Evolutionary conservation across 2,329 filamentous ascomycete species (phyloP).

Genomic region (Pyrenophora tritici-repentis): DNA sequence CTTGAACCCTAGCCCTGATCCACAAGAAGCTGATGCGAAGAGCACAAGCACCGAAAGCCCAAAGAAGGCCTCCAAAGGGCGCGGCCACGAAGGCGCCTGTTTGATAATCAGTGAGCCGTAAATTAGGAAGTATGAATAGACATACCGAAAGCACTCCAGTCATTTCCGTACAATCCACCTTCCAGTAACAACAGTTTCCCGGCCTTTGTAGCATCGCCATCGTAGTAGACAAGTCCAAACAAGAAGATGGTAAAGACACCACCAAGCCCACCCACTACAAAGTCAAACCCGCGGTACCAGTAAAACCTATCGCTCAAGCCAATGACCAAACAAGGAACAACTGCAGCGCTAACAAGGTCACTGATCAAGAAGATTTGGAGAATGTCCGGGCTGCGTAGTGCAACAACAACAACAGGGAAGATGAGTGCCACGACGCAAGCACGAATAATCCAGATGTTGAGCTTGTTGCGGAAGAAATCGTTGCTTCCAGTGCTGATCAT

Average conservation of each 20-base stretch:
- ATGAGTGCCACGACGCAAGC: conserved; percentile 72
- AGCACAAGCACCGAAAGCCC: conserved; percentile 67
- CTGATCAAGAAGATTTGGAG: conserved; percentile 83
- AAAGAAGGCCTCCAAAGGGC: conserved; percentile 74
- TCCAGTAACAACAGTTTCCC: conserved; percentile 72
- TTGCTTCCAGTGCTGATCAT: conserved; percentile 87
- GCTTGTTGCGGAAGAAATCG: conserved; percentile 80
- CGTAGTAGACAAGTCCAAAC: conserved; percentile 79
- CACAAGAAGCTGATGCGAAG: conserved; percentile 66
- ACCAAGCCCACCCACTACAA: conserved; percentile 76
- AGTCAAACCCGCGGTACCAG: conserved; percentile 81
- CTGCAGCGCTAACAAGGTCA: conserved; percentile 76
- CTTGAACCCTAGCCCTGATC: conserved; percentile 60
- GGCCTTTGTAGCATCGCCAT: conserved; percentile 66
- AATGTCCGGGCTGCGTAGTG: conserved; percentile 73
- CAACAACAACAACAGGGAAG: conserved; percentile 73
- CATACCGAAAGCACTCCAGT: conserved; percentile 78
- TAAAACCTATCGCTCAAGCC: conserved; percentile 68
- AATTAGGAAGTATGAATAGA: neutral
- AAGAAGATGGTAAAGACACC: conserved; percentile 80
- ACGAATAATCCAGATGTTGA: conserved; percentile 76
- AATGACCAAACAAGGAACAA: conserved; percentile 75
- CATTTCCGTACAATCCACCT: conserved; percentile 73
- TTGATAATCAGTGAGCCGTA: conserved; percentile 8
- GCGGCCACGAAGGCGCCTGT: conserved; percentile 74